phyloP scores from a whole-genome alignment of 176 grass and related monocot species.

The Eragrostis nindensis region DNA sequence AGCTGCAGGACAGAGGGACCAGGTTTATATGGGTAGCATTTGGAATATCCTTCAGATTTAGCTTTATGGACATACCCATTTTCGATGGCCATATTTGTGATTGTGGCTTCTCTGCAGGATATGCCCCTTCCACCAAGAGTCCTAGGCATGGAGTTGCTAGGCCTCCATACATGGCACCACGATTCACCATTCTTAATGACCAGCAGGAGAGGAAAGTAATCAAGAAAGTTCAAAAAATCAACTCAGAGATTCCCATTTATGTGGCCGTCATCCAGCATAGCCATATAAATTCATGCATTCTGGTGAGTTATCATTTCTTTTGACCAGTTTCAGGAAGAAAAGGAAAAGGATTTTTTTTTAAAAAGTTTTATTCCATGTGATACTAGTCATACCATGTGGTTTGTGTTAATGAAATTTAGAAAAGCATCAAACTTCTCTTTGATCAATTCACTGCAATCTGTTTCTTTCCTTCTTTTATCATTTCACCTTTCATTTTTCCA shows the following conservation, averaged over 20 bases:
- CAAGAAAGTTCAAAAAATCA: neutral
- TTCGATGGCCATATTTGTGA: conserved; percentile 2
- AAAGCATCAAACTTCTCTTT: neutral
- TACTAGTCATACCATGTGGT: neutral
- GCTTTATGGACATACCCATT: neutral
- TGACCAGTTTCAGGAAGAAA: neutral
- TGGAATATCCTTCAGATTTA: conserved; percentile 5
- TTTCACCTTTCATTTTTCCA: neutral
- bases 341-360: neutral
- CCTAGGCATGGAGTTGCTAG: neutral
- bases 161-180: neutral
- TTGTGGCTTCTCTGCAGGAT: conserved; percentile 26
- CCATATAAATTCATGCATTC: accelerated
- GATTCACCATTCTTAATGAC: neutral
- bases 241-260: conserved; percentile 25
- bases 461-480: neutral
- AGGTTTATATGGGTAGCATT: conserved; percentile 9
- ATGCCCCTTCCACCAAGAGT: conserved; percentile 9
- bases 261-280: neutral
- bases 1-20: neutral
- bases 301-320: conserved; percentile 30
- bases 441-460: neutral
- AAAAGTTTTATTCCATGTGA: neutral
- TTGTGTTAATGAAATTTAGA: neutral
- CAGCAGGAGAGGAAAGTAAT: conserved; percentile 4